phyloP scores from a whole-genome alignment of 2,329 filamentous ascomycete species.

The Xylaria sp. region DNA sequence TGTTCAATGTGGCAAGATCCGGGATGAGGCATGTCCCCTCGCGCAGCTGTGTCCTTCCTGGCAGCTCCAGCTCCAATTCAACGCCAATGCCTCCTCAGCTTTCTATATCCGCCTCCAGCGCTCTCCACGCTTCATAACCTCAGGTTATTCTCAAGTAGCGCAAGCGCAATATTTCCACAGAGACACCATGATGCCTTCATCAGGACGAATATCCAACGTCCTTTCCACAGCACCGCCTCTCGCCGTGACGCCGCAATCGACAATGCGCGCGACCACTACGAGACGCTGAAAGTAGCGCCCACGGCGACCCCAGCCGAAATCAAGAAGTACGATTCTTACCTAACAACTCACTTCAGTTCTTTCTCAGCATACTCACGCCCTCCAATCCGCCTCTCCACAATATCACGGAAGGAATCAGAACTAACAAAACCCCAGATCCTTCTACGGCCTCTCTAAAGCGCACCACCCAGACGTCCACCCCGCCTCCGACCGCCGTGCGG shows the following conservation, averaged over 20 bases:
- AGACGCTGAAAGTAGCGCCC: constrained; percentile 73
- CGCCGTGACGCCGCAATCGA: constrained; percentile 44
- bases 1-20: constrained; percentile 35
- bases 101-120: constrained; percentile 5
- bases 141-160: neutral
- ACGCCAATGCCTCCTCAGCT: constrained; percentile 29
- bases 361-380: neutral
- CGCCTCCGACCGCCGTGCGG: constrained; percentile 51
- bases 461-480: constrained; percentile 94
- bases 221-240: constrained; percentile 53
- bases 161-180: neutral
- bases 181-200: neutral
- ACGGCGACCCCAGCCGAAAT: constrained; percentile 77
- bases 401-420: neutral
- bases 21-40: constrained; percentile 70
- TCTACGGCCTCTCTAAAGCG: constrained; percentile 88
- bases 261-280: constrained; percentile 72
- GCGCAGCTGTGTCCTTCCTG: constrained; percentile 38
- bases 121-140: neutral
- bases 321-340: constrained; percentile 77
- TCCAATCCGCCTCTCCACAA: neutral
- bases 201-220: constrained; percentile 18
- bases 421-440: constrained; percentile 57
- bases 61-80: constrained; percentile 29
- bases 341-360: neutral